These are phyloP conservation scores for Alternaria burnsii DNA, from an alignment of 2,329 filamentous ascomycete species.

Conservation along the genomic window DNA sequence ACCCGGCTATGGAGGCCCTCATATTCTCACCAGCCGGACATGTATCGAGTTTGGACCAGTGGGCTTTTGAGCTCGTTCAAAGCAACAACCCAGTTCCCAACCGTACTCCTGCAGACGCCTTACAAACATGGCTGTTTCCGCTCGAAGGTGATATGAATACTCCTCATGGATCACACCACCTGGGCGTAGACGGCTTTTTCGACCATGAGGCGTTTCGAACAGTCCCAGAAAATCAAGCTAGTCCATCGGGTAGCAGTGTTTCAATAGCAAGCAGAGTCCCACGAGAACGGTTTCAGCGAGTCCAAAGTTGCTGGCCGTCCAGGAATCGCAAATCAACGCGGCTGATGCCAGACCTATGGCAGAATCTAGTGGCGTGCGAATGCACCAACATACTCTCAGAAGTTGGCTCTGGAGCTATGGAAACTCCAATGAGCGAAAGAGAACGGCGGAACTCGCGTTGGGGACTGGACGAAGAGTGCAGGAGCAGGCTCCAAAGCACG, in stretches of 20 bases:
- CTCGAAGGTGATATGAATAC: slow-evolving; percentile 41
- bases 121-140: slow-evolving; percentile 51
- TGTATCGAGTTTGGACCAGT: slow-evolving; percentile 48
- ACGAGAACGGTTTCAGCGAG: slow-evolving; percentile 49
- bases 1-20: slow-evolving; percentile 49
- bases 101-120: slow-evolving; percentile 46
- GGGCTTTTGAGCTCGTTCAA: slow-evolving; percentile 50
- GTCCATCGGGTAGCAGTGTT: slow-evolving; percentile 46
- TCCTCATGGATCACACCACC: slow-evolving; percentile 38
- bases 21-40: slow-evolving; percentile 47
- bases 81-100: slow-evolving; percentile 48
- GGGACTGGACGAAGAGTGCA: slow-evolving; percentile 49
- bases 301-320: slow-evolving; percentile 52
- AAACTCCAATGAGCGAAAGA: slow-evolving; percentile 38
- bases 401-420: slow-evolving; percentile 29
- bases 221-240: slow-evolving; percentile 37
- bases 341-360: slow-evolving; percentile 49
- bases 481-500: slow-evolving; percentile 51
- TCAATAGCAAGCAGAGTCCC: slow-evolving; percentile 52
- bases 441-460: slow-evolving; percentile 47
- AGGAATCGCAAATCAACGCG: slow-evolving; percentile 41
- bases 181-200: slow-evolving; percentile 43
- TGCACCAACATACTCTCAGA: slow-evolving; percentile 50
- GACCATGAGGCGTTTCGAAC: slow-evolving; percentile 39
- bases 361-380: slow-evolving; percentile 39